Base-by-base conservation (phyloP, 306 rosid genomes). In the Vachellia pachyceras region DNA sequence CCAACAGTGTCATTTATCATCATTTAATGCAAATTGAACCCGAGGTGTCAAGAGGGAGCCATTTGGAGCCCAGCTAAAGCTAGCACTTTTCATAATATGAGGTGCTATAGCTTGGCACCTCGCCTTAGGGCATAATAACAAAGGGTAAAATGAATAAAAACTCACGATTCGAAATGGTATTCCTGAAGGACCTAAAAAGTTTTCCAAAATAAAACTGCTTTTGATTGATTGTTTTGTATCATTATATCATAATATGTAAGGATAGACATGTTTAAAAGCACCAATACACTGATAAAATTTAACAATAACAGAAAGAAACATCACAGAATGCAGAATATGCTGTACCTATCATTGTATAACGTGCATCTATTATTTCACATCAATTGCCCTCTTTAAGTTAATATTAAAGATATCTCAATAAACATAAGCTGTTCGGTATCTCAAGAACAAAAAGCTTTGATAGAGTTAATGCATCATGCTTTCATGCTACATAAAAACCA, bases 371-470 rank as follows among this genome's bases (percentile, higher is more conserved):
- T 25, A 70, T 7, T 80, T 68, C 22, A 64, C 76, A 72, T 35
- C 76, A 42, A 64, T 11, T 54, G 63, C 79, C 37, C 72, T 50
- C 54, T 17, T 37, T 40, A 41, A 35, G 33, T 69, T 69, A 25
- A 45, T 46, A 58, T 60, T 61, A 60, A 60, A 11, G 44, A 23
- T 47, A 68, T 73, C 54, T 41, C 55, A 42, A 42, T 44, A 54
- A 73, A 23, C 54, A 78, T 52, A 44, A 73, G 35, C 20, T 41
- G 20, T 22, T 14, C 63, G 60, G 69, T 69, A 82, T 41, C 74
- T 55, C 54, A 64, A 78, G 42, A 75, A 75, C 46, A 54, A 78
- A 11, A 79, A 70, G 68, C 58, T 73, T 14, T 29, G 18, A 65
- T 54, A 50, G 55, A 82, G 78, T 77, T 39, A 42, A 64, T 64